A percentile compares a stretch with the other conserved stretches of the same genome.
These are phyloP conservation scores for Sugiyamaella neomexicana DNA, from an alignment of 1,139 yeast species.

Conservation along the genomic window DNA sequence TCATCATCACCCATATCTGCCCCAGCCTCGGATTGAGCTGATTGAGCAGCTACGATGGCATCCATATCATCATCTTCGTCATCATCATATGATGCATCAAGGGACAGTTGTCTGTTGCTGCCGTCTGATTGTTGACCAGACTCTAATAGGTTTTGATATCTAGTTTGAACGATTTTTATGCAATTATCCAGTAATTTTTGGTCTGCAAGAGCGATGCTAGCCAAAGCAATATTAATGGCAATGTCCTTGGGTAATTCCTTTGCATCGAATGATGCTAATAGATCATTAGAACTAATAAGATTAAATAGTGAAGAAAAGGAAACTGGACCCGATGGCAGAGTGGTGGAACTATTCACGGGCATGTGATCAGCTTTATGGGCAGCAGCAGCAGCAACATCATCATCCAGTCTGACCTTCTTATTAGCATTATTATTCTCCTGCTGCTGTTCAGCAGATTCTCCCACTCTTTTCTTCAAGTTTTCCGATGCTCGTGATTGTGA, in stretches of 20 bases:
- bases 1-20: slow-evolving; percentile 25
- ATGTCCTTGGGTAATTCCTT: slow-evolving; percentile 64
- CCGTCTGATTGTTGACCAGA: slow-evolving; percentile 26
- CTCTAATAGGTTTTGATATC: slow-evolving; percentile 51
- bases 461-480: slow-evolving; percentile 30
- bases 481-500: slow-evolving; percentile 37
- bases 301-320: slow-evolving; percentile 50
- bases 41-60: slow-evolving; percentile 17
- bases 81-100: slow-evolving; percentile 30
- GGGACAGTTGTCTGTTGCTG: slow-evolving; percentile 24
- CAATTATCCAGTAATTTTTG: slow-evolving; percentile 62
- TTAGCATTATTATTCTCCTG: slow-evolving; percentile 23
- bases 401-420: slow-evolving; percentile 31
- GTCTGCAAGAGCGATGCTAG: slow-evolving; percentile 59
- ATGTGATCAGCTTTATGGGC: slow-evolving; percentile 9
- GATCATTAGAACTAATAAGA: slow-evolving; percentile 61
- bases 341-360: slow-evolving; percentile 30
- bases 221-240: slow-evolving; percentile 63
- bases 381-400: slow-evolving; percentile 23
- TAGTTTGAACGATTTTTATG: slow-evolving; percentile 61
- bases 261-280: slow-evolving; percentile 66
- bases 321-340: slow-evolving; percentile 36
- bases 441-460: slow-evolving; percentile 20
- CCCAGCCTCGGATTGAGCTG: slow-evolving; percentile 33
- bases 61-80: slow-evolving; percentile 31